Conservation (phyloP, 768 basidiomycete genomes). For the Roridomyces roridus region DNA sequence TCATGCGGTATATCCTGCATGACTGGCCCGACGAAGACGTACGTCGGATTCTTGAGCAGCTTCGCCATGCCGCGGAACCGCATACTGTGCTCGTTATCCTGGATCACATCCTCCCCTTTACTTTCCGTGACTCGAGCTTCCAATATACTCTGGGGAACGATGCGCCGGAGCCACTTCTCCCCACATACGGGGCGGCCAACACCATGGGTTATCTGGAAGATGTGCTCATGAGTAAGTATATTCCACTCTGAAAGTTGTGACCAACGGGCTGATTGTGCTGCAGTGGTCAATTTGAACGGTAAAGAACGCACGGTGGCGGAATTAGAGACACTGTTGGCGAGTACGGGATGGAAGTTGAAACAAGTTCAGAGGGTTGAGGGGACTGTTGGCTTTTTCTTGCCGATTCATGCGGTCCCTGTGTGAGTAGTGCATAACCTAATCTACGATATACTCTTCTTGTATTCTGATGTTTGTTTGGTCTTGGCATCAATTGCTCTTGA, state of each 20-base stretch:
- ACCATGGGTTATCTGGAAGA: constrained; percentile 7
- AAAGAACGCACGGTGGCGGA: constrained; percentile 28
- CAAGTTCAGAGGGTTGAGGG: constrained; percentile 6
- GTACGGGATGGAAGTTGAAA: constrained; percentile 25
- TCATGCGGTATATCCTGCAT: constrained; percentile 35
- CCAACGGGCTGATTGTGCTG: too few species aligned
- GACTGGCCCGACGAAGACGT: constrained; percentile 36
- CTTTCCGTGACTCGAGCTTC: neutral
- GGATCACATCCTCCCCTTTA: constrained; percentile 29
- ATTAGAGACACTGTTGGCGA: constrained; percentile 10
- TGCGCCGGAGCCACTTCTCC: constrained; percentile 9
- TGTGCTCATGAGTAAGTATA: neutral
- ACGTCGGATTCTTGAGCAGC: constrained; percentile 28
- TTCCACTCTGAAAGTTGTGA: too few species aligned
- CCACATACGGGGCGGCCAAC: constrained; percentile 14
- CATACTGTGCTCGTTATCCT: constrained; percentile 34
- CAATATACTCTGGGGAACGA: constrained; percentile 1
- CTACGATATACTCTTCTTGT: too few species aligned
- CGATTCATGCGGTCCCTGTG: constrained; percentile 5
- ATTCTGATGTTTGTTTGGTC: too few species aligned
- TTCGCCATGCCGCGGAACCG: constrained; percentile 29
- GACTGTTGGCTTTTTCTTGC: constrained; percentile 2
- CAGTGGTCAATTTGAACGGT: constrained; percentile 26
- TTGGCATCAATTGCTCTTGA: too few species aligned
- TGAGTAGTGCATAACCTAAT: too few species aligned